Conservation (phyloP, 441 rosid species). For the Daphne laureola region DNA sequence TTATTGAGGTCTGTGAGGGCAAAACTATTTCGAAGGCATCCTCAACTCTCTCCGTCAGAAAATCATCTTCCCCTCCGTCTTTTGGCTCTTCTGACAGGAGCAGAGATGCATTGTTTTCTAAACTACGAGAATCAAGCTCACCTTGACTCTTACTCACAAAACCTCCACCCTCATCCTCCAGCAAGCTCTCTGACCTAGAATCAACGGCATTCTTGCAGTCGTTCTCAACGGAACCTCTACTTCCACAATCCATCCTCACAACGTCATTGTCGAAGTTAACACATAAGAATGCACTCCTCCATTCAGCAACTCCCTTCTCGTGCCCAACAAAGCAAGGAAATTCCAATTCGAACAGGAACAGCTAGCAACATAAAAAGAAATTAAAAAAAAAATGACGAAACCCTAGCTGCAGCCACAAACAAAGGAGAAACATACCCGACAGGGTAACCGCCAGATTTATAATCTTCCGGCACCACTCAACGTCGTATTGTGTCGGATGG, state of each 20-base stretch:
- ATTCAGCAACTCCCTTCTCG: too few relatives aligned
- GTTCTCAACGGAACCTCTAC: conserved; percentile 1
- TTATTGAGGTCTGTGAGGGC: conserved; percentile 13
- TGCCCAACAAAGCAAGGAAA: too few relatives aligned
- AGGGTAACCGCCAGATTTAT: too few relatives aligned
- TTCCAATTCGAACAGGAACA: too few relatives aligned
- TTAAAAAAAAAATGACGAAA: too few relatives aligned
- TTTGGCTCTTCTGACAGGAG: conserved; percentile 2
- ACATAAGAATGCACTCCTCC: too few relatives aligned
- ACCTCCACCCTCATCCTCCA: conserved; percentile 12
- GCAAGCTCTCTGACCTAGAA: conserved; percentile 7
- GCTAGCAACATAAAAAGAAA: too few relatives aligned
- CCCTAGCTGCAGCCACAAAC: too few relatives aligned
- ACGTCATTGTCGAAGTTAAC: neutral
- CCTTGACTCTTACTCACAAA: conserved; percentile 16
- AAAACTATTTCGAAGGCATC: conserved; percentile 12
- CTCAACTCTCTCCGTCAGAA: conserved; percentile 10
- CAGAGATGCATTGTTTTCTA: conserved; percentile 13
- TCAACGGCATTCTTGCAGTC: conserved; percentile 11
- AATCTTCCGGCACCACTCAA: too few relatives aligned
- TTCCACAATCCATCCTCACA: neutral
- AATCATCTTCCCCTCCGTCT: conserved; percentile 14
- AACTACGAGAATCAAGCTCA: conserved; percentile 15
- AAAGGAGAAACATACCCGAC: too few relatives aligned
- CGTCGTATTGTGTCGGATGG: too few relatives aligned